phyloP scores from a whole-genome alignment of 805 yeast genomes.

The Pichia manshurica region DNA sequence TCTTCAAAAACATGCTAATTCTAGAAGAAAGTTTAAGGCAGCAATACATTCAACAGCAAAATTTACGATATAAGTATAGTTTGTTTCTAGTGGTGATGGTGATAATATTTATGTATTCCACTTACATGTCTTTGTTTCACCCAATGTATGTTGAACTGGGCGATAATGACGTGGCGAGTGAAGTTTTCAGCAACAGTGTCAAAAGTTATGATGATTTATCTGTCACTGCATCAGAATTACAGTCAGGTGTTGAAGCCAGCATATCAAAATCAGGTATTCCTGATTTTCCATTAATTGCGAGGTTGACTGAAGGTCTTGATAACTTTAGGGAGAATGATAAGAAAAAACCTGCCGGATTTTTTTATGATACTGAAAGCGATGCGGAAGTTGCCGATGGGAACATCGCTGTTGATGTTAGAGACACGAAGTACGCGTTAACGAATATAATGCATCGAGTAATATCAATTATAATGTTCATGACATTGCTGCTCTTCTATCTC shows the following conservation, averaged over 20 bases:
- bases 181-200: too few relatives aligned
- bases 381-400: too few relatives aligned
- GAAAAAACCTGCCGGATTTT: too few relatives aligned
- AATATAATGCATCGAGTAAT: slow-evolving; percentile 45
- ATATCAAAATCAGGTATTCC: too few relatives aligned
- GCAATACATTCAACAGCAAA: slow-evolving; percentile 70
- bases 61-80: slow-evolving; percentile 56
- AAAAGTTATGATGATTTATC: too few relatives aligned
- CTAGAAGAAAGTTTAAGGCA: slow-evolving; percentile 80
- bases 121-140: slow-evolving; percentile 31
- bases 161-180: background rate
- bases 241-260: too few relatives aligned
- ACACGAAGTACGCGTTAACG: slow-evolving; percentile 25
- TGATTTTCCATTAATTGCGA: too few relatives aligned
- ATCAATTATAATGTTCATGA: slow-evolving; percentile 56
- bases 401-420: background rate
- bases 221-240: too few relatives aligned
- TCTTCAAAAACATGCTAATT: slow-evolving; percentile 74
- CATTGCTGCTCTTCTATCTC: slow-evolving; percentile 70
- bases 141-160: background rate
- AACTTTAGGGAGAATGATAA: too few relatives aligned
- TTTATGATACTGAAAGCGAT: too few relatives aligned
- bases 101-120: slow-evolving; percentile 29
- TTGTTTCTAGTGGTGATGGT: slow-evolving; percentile 34
- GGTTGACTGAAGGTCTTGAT: too few relatives aligned